Evolutionary conservation across 805 yeast species (phyloP).

Genomic region (Candida gorgasii): DNA sequence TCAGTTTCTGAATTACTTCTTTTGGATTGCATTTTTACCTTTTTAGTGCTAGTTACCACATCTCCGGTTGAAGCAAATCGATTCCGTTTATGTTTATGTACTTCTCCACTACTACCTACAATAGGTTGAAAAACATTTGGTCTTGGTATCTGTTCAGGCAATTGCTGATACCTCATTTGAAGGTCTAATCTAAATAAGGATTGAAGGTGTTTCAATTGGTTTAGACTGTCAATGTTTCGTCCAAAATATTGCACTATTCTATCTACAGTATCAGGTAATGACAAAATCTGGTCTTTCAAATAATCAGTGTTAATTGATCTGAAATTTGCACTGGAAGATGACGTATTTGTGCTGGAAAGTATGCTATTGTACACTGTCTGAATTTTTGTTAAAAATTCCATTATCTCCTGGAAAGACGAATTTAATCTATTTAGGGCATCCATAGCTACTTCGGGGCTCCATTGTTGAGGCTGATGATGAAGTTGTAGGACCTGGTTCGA

Average conservation of each 20-base stretch:
- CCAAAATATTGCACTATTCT: conserved; percentile 7
- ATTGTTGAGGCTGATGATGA: background rate
- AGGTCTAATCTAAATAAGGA: background rate
- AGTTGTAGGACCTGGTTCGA: background rate
- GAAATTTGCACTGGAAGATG: background rate
- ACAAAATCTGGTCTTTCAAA: conserved; percentile 9
- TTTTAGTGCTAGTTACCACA: background rate
- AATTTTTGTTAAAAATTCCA: background rate
- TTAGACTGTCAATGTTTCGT: conserved; percentile 5
- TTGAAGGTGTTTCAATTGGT: conserved; percentile 9
- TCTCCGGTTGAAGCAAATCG: conserved; percentile 3
- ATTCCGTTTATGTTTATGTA: conserved; percentile 3
- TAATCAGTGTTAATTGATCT: conserved; percentile 3
- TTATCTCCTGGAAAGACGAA: conserved; percentile 6
- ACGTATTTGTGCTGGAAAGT: background rate
- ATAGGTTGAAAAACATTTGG: background rate
- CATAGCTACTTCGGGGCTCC: conserved; percentile 3
- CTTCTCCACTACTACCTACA: background rate
- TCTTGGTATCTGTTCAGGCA: background rate
- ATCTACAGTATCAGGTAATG: conserved; percentile 11
- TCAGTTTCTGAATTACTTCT: background rate
- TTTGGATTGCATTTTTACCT: background rate
- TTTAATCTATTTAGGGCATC: conserved; percentile 1
- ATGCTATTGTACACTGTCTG: conserved; percentile 9
- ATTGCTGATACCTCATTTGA: background rate